Base-by-base conservation (phyloP, 1,284 basidiomycete genomes). In the Papiliotrema laurentii region DNA sequence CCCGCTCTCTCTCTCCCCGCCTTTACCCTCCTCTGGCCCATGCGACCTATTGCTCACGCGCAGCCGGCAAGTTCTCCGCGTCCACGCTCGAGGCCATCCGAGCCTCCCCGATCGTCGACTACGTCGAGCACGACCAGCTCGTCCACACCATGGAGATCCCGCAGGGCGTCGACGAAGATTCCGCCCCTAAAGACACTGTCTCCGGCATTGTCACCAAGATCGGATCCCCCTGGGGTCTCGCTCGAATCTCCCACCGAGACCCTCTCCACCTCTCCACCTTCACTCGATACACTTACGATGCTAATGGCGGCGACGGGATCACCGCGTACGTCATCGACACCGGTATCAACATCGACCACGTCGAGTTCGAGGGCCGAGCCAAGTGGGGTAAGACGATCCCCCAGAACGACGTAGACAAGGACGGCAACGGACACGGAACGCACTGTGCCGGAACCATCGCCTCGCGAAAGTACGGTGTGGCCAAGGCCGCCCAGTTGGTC, bases 181-280 rank as follows among this genome's bases (percentile, higher is more conserved):
- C 46, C 28, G 46, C 48, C 27, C 48, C 54, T 40, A 43, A 61
- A 58, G 55, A 59, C 55, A 56, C 51, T 64, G 27, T 31, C 26
- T 28, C 37, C 11, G 68, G 70, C 34, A 63, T 76, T 50, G 54
- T 58, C n/a, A 66, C 77, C 5, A 89, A 97, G 81, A 83, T 76
- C 51, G 75, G 79, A 27, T 89, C 94, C 21, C 92, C 94, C 49
- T 97, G 96, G 96, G 91, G 96, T 71, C 85, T 99, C 35, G 93
- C 94, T 41, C 88, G 96, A 51, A 83, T 98, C 68, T 93, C 89
- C 58, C 96, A 99, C 77, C 85, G 91, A 48, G 62, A 78, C 21
- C 82, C 76, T 64, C 83, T 99, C 24, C 77, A 78, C 24, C 85
- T 98, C 59, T 76, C 81, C 49, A 97, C 89, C 25, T 97, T 97